Evolutionary conservation across 2,329 filamentous ascomycete species (phyloP), one percentile per base, ranked within the genome.

Genomic region (Cladosporium austrohemisphaericum): DNA sequence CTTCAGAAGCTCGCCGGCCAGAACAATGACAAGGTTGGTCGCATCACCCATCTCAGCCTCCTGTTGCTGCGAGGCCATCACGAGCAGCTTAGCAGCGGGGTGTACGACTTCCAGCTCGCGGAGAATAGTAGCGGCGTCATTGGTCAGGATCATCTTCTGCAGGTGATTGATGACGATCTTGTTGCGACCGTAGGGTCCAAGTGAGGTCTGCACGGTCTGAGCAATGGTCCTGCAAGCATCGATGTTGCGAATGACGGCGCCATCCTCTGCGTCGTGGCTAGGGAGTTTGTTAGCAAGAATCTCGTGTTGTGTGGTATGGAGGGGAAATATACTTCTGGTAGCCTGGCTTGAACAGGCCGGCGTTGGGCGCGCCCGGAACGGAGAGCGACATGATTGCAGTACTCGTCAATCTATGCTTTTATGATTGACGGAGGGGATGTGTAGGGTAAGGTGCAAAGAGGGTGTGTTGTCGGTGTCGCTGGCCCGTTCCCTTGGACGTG

Each of bases 121-220:
- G 61, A 98, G 80, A 68, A 98, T 98, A 35, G 93, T 97, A 58
- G 93, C 93, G 57, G 93, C 93, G 68, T 98, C 93, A 53, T 91
- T 97, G 61, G 94, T 98, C 57, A 98, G 79, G 63, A 96, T 95
- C 93, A 98, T 96, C 80, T 98, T 98, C 72, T 95, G 89, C 56
- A 98, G 80, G 75, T 98, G 94, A 78, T 98, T 98, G 79, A 98
- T 97, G 75, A 98, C 89, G 67, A 98, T 91, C 78, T 98, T 98
- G 79, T 98, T 98, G 72, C 93, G 88, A 65, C 93, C 93, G 73
- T 95, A 96, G 53, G 93, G 93, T 45, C 93, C 94, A 28, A 98
- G 81, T 37, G 93, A 97, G 50, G 93, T 97, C 77, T 95, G 90
- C 41, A 98, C 93, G 45, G 93, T 98, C 64, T 87, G 88, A 52